Base-by-base conservation (phyloP, 2,329 filamentous ascomycete genomes). In the Sclerotinia minor region DNA sequence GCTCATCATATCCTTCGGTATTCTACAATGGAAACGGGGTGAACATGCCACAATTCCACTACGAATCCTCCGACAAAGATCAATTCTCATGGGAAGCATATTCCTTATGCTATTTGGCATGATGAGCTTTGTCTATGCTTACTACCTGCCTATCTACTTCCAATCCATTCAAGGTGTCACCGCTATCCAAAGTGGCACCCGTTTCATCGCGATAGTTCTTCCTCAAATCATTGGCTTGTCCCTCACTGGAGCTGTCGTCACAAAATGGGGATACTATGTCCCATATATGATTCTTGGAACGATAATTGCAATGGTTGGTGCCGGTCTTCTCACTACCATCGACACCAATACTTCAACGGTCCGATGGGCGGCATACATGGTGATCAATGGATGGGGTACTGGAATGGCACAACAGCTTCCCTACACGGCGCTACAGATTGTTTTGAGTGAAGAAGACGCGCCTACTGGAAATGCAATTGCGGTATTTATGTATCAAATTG, bases 281-380 rank as follows among this genome's bases (percentile, higher is more conserved):
- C 32, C 65, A n/a, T 69, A 68, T 35, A 61, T 72, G 19, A 63
- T 77, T 4, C 50, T 74, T n/a, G 73, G 70, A 21, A 80, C 80
- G 70, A 71, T 70, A 19, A 58, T 75, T 17, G 44, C 50, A 7
- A 55, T 58, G 15, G 45, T 67, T 9, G 67, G 65, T 19, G 52
- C 52, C 9, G 61, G 52, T 17, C 55, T 69, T 13, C 41, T 71
- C 6, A 26, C 77, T 1, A 80, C 76, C 15, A 77, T 79, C 44
- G 65, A 73, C 5, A 67, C 76, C 45, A 60, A 74, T 87, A 71
- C 81, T 83, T 72, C 77, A 5, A 76, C 77, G 1, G 79, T 75
- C 17, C 77, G 78, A 54, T 84, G 81, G 81, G 82, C 84, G 53
- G 82, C 82, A 19, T 85, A 82, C 72, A 82, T 85, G 73, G 78